Conservation (phyloP, 768 basidiomycete species). For the Mycena capillaripes region DNA sequence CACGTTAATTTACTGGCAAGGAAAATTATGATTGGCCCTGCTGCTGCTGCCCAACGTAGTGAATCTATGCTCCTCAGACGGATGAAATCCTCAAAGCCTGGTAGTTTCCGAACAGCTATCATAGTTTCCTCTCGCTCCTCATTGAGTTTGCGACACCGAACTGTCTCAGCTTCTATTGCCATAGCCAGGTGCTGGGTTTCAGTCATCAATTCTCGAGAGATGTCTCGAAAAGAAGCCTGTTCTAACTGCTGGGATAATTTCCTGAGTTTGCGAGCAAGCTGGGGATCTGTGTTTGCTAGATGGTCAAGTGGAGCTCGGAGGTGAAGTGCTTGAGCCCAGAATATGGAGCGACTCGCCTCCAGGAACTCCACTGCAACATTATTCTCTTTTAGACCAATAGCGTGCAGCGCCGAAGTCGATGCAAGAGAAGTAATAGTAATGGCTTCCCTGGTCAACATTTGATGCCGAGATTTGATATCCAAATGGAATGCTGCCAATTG, state of each 20-base stretch:
- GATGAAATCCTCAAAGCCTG: conserved; percentile 41
- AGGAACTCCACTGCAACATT: conserved; percentile 25
- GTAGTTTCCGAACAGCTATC: conserved; percentile 19
- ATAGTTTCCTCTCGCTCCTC: conserved; percentile 39
- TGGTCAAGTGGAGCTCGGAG: conserved; percentile 13
- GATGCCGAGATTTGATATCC: conserved; percentile 5
- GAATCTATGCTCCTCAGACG: conserved; percentile 17
- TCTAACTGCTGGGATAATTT: conserved; percentile 6
- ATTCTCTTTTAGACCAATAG: neutral
- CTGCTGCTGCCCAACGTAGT: neutral
- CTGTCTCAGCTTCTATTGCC: conserved; percentile 33
- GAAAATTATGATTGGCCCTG: conserved; percentile 32
- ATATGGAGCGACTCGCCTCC: conserved; percentile 13
- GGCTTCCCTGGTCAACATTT: neutral
- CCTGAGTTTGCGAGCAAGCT: conserved; percentile 6
- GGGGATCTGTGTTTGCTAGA: neutral
- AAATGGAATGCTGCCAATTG: conserved; percentile 15
- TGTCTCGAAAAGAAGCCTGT: no score
- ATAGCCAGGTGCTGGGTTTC: conserved; percentile 21
- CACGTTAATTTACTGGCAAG: conserved; percentile 22
- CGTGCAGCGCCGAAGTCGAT: conserved; percentile 1
- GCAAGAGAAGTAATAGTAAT: conserved; percentile 11
- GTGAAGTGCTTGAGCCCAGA: neutral
- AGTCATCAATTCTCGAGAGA: conserved; percentile 17
- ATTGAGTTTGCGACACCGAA: conserved; percentile 35